Base-by-base conservation (phyloP, 139 green algal genomes). In the Volvox reticuliferus region DNA sequence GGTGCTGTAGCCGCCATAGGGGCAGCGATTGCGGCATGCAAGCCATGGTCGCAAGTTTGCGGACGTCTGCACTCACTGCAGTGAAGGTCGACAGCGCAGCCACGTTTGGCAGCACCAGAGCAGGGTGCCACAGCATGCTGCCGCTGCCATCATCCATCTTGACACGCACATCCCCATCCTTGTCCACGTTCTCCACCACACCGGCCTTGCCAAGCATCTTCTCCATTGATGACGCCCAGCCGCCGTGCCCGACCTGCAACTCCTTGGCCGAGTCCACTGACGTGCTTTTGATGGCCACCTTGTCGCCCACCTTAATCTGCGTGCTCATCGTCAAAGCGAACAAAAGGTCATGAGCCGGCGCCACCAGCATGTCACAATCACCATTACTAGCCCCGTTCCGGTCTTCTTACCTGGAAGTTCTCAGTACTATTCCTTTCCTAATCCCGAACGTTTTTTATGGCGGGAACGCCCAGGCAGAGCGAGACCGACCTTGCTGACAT, bases 71-170 rank as follows among this genome's bases (percentile, higher is more conserved):
- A 69, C 62, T 19, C 62, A 69, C 62, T 19, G 62, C 17, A 19
- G 17, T 69, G 62, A 69, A 69, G 17, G 71, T 9, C 21, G 71
- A 79, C 2, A 1, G 1, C 21, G 71, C 18, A 30, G 71, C 71
- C 14, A 20, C 71, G 21, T 1, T 79, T 30, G 71, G 18, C 1
- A 35, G 16, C 71, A 79, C 18, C 18, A 79, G 71, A 14, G 32
- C 16, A 19, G 32, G 32, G 30, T 81, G 55, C 75, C 75, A 81
- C 30, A 50, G 75, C 32, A 81, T 61, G 75, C 5, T 61, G 30
- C 75, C 75, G 33, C 75, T 81, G 32, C 75, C 75, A 30, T 55
- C 32, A 30, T 81, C 75, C 75, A 81, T 81, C 75, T 81, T 81
- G n/a, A 81, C 75, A 13, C 33, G 32, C 18, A 81, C 75, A 55